These are phyloP conservation scores for Leptographium lundbergii DNA, from an alignment of 2,329 filamentous ascomycete genomes.

Conservation along the genomic window DNA sequence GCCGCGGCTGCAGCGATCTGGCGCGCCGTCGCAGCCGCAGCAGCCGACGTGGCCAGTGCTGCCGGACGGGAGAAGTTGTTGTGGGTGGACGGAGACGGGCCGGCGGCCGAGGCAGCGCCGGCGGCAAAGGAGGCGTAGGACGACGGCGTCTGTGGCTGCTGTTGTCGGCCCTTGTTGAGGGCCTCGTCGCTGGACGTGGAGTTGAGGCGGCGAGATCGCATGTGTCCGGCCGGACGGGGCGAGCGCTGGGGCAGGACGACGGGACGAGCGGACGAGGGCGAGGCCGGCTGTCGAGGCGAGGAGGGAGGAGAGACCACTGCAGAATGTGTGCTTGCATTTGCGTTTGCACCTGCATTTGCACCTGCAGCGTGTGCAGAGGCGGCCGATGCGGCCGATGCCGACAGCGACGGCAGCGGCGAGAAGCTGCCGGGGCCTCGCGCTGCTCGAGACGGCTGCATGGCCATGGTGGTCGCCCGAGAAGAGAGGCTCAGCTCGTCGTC, in stretches of 20 bases:
- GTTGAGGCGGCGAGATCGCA: not conserved
- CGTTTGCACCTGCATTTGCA: no score
- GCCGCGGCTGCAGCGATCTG: conserved; percentile 3
- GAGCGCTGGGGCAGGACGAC: conserved; percentile 26
- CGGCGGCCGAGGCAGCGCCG: conserved; percentile 23
- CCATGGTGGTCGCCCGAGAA: conserved; percentile 9
- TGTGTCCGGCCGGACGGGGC: conserved; percentile 20
- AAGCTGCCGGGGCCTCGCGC: conserved; percentile 42
- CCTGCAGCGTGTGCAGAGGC: no score
- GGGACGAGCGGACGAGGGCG: conserved; percentile 7
- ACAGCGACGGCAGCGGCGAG: conserved; percentile 31
- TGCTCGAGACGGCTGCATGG: conserved; percentile 35
- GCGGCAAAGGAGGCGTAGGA: not conserved
- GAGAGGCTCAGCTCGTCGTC: no score
- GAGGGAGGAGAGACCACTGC: conserved; percentile 6
- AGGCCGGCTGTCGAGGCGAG: conserved; percentile 15
- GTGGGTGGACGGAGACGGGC: conserved; percentile 15
- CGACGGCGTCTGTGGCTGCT: not conserved
- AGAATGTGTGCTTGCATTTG: no score
- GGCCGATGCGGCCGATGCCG: not conserved
- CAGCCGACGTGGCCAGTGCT: conserved; percentile 19
- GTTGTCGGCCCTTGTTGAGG: conserved; percentile 17
- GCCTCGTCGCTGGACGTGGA: conserved; percentile 26
- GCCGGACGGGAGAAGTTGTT: conserved; percentile 49
- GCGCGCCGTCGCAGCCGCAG: conserved; percentile 10